A percentile compares a stretch with the other conserved stretches of the same genome.
Evolutionary conservation across 805 yeast species (phyloP).

Genomic region (Grigorovia jiainica): DNA sequence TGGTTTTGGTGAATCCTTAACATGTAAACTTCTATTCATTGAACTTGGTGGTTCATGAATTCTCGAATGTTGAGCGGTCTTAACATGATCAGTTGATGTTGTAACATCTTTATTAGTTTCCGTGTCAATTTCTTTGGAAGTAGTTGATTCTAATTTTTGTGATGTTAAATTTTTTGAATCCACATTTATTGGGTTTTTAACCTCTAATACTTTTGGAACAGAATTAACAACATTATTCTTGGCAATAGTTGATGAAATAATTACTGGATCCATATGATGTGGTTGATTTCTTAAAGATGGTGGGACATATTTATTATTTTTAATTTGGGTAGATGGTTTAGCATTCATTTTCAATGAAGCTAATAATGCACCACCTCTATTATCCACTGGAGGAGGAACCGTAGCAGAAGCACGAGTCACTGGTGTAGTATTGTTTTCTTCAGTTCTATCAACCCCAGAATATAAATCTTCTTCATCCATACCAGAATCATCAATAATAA

Average conservation of each 20-base stretch:
- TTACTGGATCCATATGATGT: slow-evolving; percentile 28
- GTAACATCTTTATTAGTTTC: background rate
- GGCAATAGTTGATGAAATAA: slow-evolving; percentile 20
- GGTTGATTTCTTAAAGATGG: slow-evolving; percentile 29
- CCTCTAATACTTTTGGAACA: too few species aligned
- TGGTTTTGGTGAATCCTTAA: slow-evolving; percentile 4
- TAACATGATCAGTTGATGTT: too few species aligned
- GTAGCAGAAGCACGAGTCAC: too few species aligned
- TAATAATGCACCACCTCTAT: slow-evolving; percentile 27
- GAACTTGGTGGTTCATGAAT: background rate
- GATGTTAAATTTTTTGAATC: too few species aligned
- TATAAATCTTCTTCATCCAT: slow-evolving; percentile 93
- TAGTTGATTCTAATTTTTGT: background rate
- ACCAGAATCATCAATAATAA: slow-evolving; percentile 68
- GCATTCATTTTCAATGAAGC: slow-evolving; percentile 26
- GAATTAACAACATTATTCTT: background rate
- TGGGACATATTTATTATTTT: slow-evolving; percentile 29
- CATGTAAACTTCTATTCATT: background rate
- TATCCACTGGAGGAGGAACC: too few species aligned
- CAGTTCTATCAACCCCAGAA: slow-evolving; percentile 83
- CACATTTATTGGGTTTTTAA: too few species aligned
- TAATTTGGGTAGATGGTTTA: slow-evolving; percentile 16
- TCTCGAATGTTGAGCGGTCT: too few species aligned
- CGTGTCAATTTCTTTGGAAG: background rate
- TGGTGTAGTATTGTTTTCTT: too few species aligned